phyloP scores from a whole-genome alignment of 164 flowering plant species.

The Euptelea pleiosperma region DNA sequence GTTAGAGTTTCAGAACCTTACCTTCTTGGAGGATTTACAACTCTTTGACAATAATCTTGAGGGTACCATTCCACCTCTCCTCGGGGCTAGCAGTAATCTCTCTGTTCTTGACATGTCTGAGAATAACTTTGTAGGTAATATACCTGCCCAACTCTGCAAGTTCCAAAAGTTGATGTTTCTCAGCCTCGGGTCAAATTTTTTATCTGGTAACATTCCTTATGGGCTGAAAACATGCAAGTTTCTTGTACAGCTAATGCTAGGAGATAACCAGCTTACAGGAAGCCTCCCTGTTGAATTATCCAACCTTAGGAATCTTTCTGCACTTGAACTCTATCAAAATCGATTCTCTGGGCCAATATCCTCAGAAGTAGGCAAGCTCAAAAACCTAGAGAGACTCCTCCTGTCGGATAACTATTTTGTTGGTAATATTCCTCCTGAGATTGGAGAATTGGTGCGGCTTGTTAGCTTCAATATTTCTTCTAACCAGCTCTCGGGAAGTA shows the following conservation, averaged over 20 bases:
- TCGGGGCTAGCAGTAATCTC: conserved; percentile 39
- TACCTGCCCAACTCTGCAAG: conserved; percentile 41
- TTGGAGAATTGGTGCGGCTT: conserved; percentile 39
- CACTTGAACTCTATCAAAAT: conserved; percentile 46
- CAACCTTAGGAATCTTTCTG: conserved; percentile 36
- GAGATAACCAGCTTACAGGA: conserved; percentile 49
- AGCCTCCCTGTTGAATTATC: conserved; percentile 40
- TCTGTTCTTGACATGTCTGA: conserved; percentile 38
- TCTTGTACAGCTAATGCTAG: conserved; percentile 43
- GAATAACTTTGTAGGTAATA: conserved; percentile 40
- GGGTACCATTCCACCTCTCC: conserved; percentile 46
- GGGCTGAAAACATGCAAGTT: conserved; percentile 48
- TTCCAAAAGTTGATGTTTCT: conserved; percentile 36
- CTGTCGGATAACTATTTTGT: conserved; percentile 40
- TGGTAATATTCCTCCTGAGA: conserved; percentile 43
- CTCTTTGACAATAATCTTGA: conserved; percentile 43
- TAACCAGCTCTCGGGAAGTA: conserved; percentile 38
- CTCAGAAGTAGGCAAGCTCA: conserved; percentile 40
- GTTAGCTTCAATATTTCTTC: conserved; percentile 52
- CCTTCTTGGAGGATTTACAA: conserved; percentile 36
- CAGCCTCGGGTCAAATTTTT: conserved; percentile 47
- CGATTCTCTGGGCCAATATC: conserved; percentile 48
- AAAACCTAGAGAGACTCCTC: conserved; percentile 40
- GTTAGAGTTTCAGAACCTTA: conserved; percentile 35
- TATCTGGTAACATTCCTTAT: conserved; percentile 48